Conservation (phyloP, 805 yeast genomes). For the Lipomyces yamanashiensis region DNA sequence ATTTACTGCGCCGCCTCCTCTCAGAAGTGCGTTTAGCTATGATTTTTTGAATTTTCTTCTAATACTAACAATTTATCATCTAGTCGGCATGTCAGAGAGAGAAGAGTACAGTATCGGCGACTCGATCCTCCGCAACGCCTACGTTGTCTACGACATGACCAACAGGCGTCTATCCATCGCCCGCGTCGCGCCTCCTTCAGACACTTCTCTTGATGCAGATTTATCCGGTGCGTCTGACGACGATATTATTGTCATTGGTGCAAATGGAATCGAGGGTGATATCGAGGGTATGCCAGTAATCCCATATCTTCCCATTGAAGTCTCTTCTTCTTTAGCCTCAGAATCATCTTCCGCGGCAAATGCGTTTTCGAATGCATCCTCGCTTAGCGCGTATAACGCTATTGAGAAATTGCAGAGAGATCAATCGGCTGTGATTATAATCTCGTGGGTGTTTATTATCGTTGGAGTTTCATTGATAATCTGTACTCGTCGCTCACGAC, state of each 20-base stretch:
- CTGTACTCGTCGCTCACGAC: neutral
- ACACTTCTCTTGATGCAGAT: too few species aligned
- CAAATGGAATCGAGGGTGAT: neutral
- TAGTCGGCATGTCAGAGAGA: neutral
- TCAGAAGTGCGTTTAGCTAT: neutral
- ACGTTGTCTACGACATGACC: conserved; percentile 18
- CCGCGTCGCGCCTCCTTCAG: neutral
- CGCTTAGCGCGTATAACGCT: neutral
- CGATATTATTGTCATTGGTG: neutral
- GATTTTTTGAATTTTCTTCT: neutral
- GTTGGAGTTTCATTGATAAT: neutral
- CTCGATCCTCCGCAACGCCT: conserved; percentile 29
- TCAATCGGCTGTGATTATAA: neutral
- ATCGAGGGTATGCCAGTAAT: conserved; percentile 5
- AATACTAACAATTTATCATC: neutral
- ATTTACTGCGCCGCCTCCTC: conserved; percentile 10
- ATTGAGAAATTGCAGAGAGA: neutral
- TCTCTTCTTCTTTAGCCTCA: too few species aligned
- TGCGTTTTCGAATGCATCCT: neutral
- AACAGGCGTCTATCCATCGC: conserved; percentile 14
- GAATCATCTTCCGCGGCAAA: too few species aligned
- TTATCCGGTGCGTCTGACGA: neutral
- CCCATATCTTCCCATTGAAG: neutral
- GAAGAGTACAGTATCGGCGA: conserved; percentile 22
- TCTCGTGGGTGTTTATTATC: conserved; percentile 3